These are phyloP conservation scores for Podosphaera fusca DNA, from an alignment of 2,329 filamentous ascomycete genomes.

Conservation along the genomic window DNA sequence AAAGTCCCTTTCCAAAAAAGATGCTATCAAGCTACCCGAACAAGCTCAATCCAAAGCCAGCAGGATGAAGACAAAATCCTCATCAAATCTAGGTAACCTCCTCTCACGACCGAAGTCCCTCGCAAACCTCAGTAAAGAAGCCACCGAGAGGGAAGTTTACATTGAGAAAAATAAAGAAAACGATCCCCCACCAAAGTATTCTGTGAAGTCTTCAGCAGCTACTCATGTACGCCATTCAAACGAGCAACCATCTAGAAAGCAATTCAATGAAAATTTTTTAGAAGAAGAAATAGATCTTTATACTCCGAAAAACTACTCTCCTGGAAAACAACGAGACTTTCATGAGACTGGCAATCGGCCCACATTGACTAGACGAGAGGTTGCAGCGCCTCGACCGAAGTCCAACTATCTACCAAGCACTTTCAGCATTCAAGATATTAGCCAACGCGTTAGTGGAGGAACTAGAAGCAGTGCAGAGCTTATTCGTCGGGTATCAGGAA, in stretches of 20 bases:
- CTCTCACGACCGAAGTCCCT: slow-evolving; percentile 53
- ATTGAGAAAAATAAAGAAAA: slow-evolving; percentile 60
- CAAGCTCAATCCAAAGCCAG: slow-evolving; percentile 23
- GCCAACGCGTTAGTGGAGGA: slow-evolving; percentile 10
- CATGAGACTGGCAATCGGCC: slow-evolving; percentile 10
- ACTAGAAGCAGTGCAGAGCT: slow-evolving; percentile 13
- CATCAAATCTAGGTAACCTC: slow-evolving; percentile 57
- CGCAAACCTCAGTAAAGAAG: slow-evolving; percentile 35
- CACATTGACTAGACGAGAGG: slow-evolving; percentile 10
- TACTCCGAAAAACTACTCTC: slow-evolving; percentile 14
- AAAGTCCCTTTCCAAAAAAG: slow-evolving; percentile 20
- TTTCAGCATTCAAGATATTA: slow-evolving; percentile 16
- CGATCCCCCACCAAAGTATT: slow-evolving; percentile 32
- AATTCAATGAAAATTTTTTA: slow-evolving; percentile 17
- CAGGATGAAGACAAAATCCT: slow-evolving; percentile 63
- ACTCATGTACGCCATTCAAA: slow-evolving; percentile 58
- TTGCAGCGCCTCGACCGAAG: slow-evolving; percentile 10
- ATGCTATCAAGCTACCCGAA: slow-evolving; percentile 16
- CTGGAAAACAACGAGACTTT: slow-evolving; percentile 14
- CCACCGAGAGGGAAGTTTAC: slow-evolving; percentile 27
- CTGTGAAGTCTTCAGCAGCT: slow-evolving; percentile 29
- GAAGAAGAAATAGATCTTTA: slow-evolving; percentile 16
- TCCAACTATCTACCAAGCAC: slow-evolving; percentile 16
- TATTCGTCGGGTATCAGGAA: slow-evolving; percentile 9
- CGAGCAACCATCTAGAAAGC: slow-evolving; percentile 18